Evolutionary conservation across 192 early-diverging fungal genomes (phyloP).

Genomic region (Chytriomyces hyalinus): DNA sequence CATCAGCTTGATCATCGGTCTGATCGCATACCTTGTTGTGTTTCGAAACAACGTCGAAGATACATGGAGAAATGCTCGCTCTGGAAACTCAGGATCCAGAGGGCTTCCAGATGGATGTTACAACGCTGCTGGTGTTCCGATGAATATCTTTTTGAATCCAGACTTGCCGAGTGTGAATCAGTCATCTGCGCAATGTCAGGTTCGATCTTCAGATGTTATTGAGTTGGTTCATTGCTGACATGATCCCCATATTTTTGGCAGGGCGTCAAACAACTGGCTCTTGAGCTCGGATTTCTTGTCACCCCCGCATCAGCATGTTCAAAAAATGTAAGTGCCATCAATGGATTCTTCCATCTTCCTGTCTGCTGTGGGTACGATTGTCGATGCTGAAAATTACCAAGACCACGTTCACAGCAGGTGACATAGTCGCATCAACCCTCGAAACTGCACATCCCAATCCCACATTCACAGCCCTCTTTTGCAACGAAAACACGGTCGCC

Average conservation of each 20-base stretch:
- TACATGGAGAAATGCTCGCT: background rate
- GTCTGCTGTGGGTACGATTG: background rate
- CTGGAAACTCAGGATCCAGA: background rate
- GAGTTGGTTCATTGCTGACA: background rate
- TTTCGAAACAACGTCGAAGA: background rate
- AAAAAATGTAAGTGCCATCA: background rate
- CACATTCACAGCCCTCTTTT: slow-evolving; percentile 18
- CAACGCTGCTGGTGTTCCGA: slow-evolving; percentile 1
- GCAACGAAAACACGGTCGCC: slow-evolving; percentile 10
- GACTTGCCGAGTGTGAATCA: background rate
- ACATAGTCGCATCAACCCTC: background rate
- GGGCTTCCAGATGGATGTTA: slow-evolving; percentile 3
- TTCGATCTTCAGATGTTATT: background rate
- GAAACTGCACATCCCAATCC: background rate
- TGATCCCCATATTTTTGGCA: background rate
- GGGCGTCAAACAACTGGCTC: background rate
- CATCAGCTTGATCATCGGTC: background rate
- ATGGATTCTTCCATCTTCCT: background rate
- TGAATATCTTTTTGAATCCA: background rate
- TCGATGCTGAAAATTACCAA: background rate
- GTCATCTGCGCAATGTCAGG: background rate
- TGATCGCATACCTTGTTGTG: background rate
- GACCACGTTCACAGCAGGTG: slow-evolving; percentile 11
- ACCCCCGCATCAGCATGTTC: background rate
- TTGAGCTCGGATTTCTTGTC: background rate